Base-by-base conservation (phyloP, 2,329 filamentous ascomycete genomes). In the Pseudogymnoascus sp. region DNA sequence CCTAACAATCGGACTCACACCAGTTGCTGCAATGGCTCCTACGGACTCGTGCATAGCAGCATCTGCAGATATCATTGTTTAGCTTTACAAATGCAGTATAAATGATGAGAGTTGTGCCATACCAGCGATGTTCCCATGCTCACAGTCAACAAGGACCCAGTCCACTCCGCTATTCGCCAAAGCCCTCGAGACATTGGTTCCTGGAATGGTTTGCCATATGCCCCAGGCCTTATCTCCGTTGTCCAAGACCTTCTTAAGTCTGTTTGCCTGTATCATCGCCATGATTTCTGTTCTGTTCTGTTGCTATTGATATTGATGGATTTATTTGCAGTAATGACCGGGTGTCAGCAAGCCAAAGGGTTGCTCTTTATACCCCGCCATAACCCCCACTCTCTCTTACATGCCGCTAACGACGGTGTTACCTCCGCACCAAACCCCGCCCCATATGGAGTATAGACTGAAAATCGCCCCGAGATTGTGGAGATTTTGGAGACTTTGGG, bases 181-280 rank as follows among this genome's bases (percentile, higher is more conserved):
- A 16, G 80, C 73, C 61, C 85, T 79, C 4, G 84, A 84, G 11
- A 87, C 75, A 65, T 87, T 86, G 50, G 80, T 77, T 0, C 84
- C 83, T 0, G 85, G 84, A 62, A 87, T 74, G 78, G 85, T 85
- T 75, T 88, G 85, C 85, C 84, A 88, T 61, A 82, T 77, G 3
- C 85, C 85, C 67, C 82, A 79, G 5, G 81, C 61, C 4, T 65
- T 73, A 61, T 74, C 77, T 61, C 77, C 78, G 65, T 80, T 77
- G 24, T 73, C 69, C 64, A 86, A 80, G n/a, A 77, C 77, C 63
- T 76, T 77, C 69, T 78, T 79, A 65, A 86, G 71, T 62, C 75
- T 76, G 68, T 82, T 84, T 60, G 78, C 76, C 14, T 73, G 70
- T 64, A 78, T 71, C 78, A 82, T 80, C 22, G 59, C 59, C 59